phyloP scores from a whole-genome alignment of 208 protist species.

The Angomonas ambiguus region DNA sequence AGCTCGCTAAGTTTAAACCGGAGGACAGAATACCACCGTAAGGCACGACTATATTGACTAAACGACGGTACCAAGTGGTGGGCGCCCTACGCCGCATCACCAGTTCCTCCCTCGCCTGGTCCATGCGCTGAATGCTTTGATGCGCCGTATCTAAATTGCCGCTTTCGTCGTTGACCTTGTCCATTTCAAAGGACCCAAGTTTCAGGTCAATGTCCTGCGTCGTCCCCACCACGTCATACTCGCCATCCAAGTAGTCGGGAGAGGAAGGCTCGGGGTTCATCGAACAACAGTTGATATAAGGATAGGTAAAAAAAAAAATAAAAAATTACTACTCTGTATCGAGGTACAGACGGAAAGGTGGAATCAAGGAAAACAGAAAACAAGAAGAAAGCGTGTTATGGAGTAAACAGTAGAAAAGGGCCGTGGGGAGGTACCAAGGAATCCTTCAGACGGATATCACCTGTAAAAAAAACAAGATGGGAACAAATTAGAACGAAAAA shows the following conservation, averaged over 20 bases:
- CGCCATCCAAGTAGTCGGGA: too few relatives aligned
- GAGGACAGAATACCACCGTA: conserved; percentile 53
- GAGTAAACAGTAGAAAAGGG: not conserved
- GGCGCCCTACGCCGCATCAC: conserved; percentile 26
- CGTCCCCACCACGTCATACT: too few relatives aligned
- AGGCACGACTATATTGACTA: conserved; percentile 35
- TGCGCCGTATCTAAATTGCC: conserved; percentile 17
- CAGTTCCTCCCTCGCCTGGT: conserved; percentile 27
- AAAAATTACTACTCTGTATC: too few relatives aligned
- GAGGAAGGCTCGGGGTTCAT: too few relatives aligned
- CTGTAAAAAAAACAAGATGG: conserved; percentile 1
- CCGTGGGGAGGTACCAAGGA: too few relatives aligned
- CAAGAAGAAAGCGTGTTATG: not conserved
- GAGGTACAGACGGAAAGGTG: too few relatives aligned
- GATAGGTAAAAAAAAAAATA: too few relatives aligned
- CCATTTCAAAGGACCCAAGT: not conserved
- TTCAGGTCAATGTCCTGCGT: not conserved
- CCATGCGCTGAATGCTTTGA: conserved; percentile 23
- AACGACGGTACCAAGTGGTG: conserved; percentile 11
- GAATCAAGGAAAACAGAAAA: not conserved
- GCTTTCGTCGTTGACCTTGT: too few relatives aligned
- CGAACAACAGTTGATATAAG: not conserved
- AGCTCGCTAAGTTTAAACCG: conserved; percentile 58
- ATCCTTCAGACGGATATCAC: too few relatives aligned
- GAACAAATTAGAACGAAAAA: conserved; percentile 8